phyloP scores from a whole-genome alignment of 1,284 basidiomycete species.

The Malassezia equina region DNA sequence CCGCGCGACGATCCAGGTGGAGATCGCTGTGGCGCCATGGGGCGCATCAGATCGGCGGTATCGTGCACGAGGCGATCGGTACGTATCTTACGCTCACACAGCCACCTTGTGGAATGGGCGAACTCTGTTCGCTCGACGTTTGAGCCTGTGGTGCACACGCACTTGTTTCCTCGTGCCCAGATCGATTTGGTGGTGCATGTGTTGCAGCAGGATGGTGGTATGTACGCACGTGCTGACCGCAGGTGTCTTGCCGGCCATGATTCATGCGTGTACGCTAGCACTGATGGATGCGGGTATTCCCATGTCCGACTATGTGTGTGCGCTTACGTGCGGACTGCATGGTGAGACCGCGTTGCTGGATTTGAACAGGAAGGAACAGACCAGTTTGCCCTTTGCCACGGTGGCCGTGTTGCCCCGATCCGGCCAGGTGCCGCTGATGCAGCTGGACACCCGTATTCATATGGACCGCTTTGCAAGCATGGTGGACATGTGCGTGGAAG shows the following conservation, averaged over 20 bases:
- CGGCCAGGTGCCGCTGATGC: constrained; percentile 71
- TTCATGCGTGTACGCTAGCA: constrained; percentile 88
- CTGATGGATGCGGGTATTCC: constrained; percentile 82
- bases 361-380: constrained; percentile 76
- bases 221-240: constrained; percentile 20
- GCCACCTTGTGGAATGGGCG: constrained; percentile 77
- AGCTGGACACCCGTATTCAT: constrained; percentile 87
- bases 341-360: constrained; percentile 64
- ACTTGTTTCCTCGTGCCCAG: constrained; percentile 81
- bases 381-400: constrained; percentile 74
- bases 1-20: constrained; percentile 59
- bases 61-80: constrained; percentile 54
- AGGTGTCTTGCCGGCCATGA: constrained; percentile 79
- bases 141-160: constrained; percentile 81
- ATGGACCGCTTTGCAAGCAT: constrained; percentile 85
- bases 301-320: constrained; percentile 78
- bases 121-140: constrained; percentile 83
- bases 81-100: constrained; percentile 44
- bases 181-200: constrained; percentile 90
- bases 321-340: constrained; percentile 53
- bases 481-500: constrained; percentile 67
- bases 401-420: constrained; percentile 75
- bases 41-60: constrained; percentile 69
- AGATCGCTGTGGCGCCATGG: constrained; percentile 57
- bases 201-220: constrained; percentile 75